Evolutionary conservation across 2,329 filamentous ascomycete species (phyloP).

Genomic region (Emydomyces testavorans): DNA sequence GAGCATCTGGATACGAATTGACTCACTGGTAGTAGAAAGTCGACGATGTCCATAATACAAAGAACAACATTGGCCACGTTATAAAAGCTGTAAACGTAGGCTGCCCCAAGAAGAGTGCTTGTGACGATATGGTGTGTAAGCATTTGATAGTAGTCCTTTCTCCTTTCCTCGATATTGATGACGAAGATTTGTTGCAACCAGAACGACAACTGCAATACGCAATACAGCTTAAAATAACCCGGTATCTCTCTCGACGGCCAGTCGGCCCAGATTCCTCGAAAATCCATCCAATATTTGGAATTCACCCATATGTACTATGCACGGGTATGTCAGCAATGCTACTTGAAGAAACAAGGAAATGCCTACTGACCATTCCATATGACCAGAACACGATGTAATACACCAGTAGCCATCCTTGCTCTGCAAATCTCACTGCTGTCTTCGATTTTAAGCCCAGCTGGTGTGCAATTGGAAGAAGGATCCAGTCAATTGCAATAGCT

Average conservation of each 20-base stretch:
- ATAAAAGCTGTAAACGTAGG: constrained; percentile 77
- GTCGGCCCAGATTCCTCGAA: constrained; percentile 67
- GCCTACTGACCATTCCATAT: constrained; percentile 60
- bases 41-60: constrained; percentile 85
- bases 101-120: constrained; percentile 63
- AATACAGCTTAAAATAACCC: constrained; percentile 73
- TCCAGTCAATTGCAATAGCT: constrained; percentile 74
- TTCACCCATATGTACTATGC: constrained; percentile 64
- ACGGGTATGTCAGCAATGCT: constrained; percentile 2
- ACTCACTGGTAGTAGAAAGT: constrained; percentile 68
- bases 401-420: constrained; percentile 82
- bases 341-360: constrained; percentile 4
- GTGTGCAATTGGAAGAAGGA: constrained; percentile 66
- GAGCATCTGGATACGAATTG: constrained; percentile 8
- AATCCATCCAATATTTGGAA: constrained; percentile 66
- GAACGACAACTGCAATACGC: constrained; percentile 79
- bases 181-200: constrained; percentile 92
- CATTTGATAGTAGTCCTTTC: constrained; percentile 96
- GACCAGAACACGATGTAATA: constrained; percentile 77
- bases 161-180: constrained; percentile 83
- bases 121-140: constrained; percentile 89
- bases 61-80: constrained; percentile 81
- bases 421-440: constrained; percentile 69
- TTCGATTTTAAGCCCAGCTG: constrained; percentile 66
- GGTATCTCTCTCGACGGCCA: constrained; percentile 71